phyloP scores from a whole-genome alignment of 345 rosid species.

The Noccaea bulbosa region DNA sequence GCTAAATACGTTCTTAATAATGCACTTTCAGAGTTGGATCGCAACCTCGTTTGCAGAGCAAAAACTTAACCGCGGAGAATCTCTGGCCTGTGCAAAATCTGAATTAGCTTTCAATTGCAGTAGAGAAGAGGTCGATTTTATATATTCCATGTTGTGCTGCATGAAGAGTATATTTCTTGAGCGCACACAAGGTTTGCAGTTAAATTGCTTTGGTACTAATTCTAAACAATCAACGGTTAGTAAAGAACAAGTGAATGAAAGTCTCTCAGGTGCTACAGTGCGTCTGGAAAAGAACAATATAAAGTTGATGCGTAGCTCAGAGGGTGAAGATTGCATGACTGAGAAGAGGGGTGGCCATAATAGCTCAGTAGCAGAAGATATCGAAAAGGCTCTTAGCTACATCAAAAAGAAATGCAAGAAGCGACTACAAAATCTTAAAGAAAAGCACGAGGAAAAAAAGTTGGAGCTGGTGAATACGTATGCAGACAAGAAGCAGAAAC shows the following conservation, averaged over 20 bases:
- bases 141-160: conserved; percentile 59
- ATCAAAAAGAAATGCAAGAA: conserved; percentile 58
- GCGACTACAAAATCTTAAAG: conserved; percentile 51
- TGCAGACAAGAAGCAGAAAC: conserved; percentile 51
- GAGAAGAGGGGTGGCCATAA: conserved; percentile 42
- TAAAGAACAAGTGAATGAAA: conserved; percentile 40
- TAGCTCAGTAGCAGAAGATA: conserved; percentile 53
- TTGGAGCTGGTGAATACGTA: conserved; percentile 46
- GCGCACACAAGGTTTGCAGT: conserved; percentile 38
- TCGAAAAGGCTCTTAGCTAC: conserved; percentile 50
- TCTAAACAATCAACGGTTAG: conserved; percentile 36
- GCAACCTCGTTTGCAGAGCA: conserved; percentile 72
- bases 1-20: conserved; percentile 20
- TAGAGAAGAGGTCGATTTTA: conserved; percentile 63
- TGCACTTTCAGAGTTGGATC: conserved; percentile 75
- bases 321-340: conserved; percentile 43
- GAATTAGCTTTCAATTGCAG: conserved; percentile 66
- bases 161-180: conserved; percentile 63
- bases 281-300: conserved; percentile 33
- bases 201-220: conserved; percentile 38
- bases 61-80: conserved; percentile 64
- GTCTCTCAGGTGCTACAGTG: conserved; percentile 28
- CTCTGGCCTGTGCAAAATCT: conserved; percentile 67
- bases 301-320: conserved; percentile 38
- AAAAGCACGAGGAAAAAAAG: conserved; percentile 53